Conservation (phyloP, 139 green algal genomes). For the Spirogloea muscicola region DNA sequence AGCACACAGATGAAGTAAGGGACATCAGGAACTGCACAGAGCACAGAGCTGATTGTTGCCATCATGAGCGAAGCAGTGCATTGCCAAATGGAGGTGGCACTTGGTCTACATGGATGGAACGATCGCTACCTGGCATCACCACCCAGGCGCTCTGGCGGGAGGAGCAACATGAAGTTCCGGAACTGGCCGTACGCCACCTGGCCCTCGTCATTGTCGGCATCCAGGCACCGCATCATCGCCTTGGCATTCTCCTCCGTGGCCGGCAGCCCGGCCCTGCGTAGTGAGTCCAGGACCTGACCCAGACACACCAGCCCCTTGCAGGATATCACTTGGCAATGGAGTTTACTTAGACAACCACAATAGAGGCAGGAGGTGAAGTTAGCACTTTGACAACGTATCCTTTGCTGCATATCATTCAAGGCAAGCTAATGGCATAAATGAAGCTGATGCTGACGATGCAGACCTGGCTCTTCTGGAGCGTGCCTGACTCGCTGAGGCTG, state of each 20-base stretch:
- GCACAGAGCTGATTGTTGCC: no score
- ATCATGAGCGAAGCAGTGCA: no score
- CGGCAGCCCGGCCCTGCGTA: constrained; percentile 54
- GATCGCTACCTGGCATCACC: constrained; percentile 44
- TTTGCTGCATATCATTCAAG: background rate
- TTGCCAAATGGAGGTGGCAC: no score
- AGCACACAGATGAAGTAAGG: no score
- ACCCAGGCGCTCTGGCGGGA: constrained; percentile 57
- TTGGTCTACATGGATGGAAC: no score
- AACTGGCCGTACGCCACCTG: constrained; percentile 65
- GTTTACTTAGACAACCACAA: no score
- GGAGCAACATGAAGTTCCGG: constrained; percentile 66
- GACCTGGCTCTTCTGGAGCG: constrained; percentile 52
- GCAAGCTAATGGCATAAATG: background rate
- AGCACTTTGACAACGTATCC: background rate
- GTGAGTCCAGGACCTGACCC: constrained; percentile 44
- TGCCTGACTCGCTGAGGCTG: constrained; percentile 48
- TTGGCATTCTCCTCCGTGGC: constrained; percentile 60
- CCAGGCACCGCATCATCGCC: constrained; percentile 51
- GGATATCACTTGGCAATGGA: background rate
- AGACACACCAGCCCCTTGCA: no score
- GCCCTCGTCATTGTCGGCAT: constrained; percentile 18
- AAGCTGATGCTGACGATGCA: constrained; percentile 19
- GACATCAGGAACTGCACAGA: no score
- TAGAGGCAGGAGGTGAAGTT: background rate